These are phyloP conservation scores for Fraxinus sp. DNA, from an alignment of 305 asterid genomes.

Conservation along the genomic window DNA sequence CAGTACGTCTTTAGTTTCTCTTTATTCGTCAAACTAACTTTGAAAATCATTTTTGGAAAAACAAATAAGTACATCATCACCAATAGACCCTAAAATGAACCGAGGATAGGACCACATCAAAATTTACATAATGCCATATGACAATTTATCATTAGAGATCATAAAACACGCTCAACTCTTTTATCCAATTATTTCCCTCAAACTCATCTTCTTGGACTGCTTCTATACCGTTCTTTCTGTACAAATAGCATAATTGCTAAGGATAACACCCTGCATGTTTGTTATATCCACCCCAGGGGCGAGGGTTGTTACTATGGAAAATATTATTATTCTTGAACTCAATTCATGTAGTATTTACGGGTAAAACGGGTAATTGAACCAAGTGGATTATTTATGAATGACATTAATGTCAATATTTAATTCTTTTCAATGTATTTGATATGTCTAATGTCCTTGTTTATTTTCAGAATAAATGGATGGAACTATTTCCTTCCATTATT, in stretches of 20 bases:
- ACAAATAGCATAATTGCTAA: too few species aligned
- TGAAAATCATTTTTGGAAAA: too few species aligned
- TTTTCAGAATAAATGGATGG: constrained; percentile 83
- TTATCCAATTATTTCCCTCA: too few species aligned
- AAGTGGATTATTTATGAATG: background rate
- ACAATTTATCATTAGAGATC: too few species aligned
- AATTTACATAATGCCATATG: too few species aligned
- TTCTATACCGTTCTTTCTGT: too few species aligned
- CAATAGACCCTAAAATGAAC: too few species aligned
- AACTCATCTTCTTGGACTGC: too few species aligned
- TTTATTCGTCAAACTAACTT: background rate
- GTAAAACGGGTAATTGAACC: background rate
- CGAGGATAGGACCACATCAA: too few species aligned
- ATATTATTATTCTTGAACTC: background rate
- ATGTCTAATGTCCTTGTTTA: background rate
- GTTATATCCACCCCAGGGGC: background rate
- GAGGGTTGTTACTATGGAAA: background rate
- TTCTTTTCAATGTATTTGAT: background rate
- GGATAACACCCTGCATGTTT: background rate
- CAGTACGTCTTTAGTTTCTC: constrained; percentile 45
- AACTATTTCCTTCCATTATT: constrained; percentile 82
- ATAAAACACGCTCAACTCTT: too few species aligned
- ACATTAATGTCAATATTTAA: background rate
- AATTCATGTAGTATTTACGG: background rate
- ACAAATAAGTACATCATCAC: too few species aligned